Conservation (phyloP, 1,284 basidiomycete genomes). For the Hemileia vastatrix region DNA sequence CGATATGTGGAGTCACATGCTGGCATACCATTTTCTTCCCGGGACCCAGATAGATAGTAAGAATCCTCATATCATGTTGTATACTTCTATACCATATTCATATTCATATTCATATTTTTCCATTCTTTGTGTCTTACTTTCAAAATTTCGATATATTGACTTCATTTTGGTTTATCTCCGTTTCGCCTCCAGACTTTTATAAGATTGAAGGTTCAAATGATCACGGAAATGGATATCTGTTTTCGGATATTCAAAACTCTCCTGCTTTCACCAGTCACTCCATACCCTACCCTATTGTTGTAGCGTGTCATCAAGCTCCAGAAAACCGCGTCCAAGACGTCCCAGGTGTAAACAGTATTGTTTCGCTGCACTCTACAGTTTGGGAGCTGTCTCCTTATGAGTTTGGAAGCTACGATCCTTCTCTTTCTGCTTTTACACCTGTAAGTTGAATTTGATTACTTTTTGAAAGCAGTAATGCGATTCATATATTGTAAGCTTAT, state of each 20-base stretch:
- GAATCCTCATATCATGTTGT: too few relatives aligned
- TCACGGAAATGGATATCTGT: conserved; percentile 3
- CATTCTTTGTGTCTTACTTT: too few relatives aligned
- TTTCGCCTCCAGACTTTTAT: conserved; percentile 13
- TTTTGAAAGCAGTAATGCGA: conserved; percentile 38
- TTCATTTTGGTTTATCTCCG: too few relatives aligned
- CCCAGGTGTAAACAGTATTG: conserved; percentile 5
- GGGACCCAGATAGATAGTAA: background rate
- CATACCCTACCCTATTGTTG: conserved; percentile 12
- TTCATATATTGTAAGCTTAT: too few relatives aligned
- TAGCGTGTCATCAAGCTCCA: conserved; percentile 5
- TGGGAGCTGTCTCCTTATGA: conserved; percentile 50
- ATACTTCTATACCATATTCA: too few relatives aligned
- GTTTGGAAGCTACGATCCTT: conserved; percentile 49
- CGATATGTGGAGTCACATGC: conserved; percentile 4
- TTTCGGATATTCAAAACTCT: conserved; percentile 2
- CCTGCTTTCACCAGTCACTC: background rate
- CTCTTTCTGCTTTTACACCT: conserved; percentile 35
- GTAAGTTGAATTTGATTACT: too few relatives aligned
- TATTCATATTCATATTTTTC: too few relatives aligned
- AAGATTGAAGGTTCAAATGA: background rate
- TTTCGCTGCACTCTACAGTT: conserved; percentile 33
- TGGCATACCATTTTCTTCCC: conserved; percentile 11
- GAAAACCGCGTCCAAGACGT: background rate
- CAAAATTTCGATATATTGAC: too few relatives aligned